phyloP scores from a whole-genome alignment of 805 yeast species.

The Deakozyma indianensis region DNA sequence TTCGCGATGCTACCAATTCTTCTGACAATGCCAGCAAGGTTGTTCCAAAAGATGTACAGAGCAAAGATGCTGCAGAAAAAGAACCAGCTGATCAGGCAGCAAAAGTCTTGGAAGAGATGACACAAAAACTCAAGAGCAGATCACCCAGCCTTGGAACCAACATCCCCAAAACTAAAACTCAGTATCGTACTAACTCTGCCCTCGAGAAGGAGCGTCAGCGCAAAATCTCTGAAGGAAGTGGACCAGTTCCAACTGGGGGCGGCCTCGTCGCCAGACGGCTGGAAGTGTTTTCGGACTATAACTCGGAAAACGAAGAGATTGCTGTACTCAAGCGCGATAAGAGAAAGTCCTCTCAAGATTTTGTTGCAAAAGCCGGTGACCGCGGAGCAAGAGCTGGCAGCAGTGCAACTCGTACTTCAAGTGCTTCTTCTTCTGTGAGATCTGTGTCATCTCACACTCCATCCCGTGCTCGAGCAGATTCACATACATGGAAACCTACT shows the following conservation, averaged over 20 bases:
- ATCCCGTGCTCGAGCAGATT: not conserved
- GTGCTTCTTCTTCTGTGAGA: not conserved
- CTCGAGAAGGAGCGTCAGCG: conserved; percentile 1
- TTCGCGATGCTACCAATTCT: not conserved
- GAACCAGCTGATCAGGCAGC: not conserved
- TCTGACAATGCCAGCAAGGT: not conserved
- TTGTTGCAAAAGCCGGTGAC: not conserved
- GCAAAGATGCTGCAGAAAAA: not conserved
- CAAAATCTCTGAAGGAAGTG: not conserved
- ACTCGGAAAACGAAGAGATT: not conserved
- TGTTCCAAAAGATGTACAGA: not conserved
- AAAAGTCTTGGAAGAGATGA: not conserved
- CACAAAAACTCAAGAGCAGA: conserved; percentile 1
- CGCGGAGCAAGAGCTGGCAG: not conserved
- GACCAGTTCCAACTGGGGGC: not conserved
- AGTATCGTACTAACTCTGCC: not conserved
- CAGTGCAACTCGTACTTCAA: not conserved
- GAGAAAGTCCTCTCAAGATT: not conserved
- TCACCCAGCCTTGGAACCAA: not conserved
- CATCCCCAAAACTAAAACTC: not conserved
- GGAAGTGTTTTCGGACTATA: conserved; percentile 1
- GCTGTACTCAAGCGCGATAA: not conserved
- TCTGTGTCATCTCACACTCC: not conserved
- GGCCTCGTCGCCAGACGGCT: not conserved
- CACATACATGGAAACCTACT: not conserved